Conservation (phyloP, 176 grass and related monocot species). For the Olyra latifolia region DNA sequence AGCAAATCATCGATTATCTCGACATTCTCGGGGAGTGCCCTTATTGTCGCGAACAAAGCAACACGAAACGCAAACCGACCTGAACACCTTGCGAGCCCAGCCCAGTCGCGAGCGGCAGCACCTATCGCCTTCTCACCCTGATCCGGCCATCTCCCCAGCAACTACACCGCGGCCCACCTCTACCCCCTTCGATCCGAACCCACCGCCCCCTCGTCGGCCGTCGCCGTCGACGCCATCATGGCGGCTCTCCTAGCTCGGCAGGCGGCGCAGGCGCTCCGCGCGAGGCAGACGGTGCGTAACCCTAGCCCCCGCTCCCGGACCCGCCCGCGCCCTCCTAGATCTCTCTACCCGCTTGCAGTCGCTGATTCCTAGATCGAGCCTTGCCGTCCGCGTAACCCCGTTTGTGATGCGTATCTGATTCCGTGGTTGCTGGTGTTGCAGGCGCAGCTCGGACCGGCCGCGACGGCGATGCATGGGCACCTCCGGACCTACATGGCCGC, state of each 20-base stretch:
- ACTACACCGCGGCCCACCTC: slow-evolving; percentile 16
- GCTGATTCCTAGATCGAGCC: slow-evolving; percentile 16
- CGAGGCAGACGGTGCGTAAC: slow-evolving; percentile 54
- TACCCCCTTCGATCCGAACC: not conserved
- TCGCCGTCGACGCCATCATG: slow-evolving; percentile 49
- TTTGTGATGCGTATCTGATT: slow-evolving; percentile 5
- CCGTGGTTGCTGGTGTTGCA: slow-evolving; percentile 16
- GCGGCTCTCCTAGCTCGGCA: slow-evolving; percentile 74
- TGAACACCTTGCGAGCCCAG: not conserved
- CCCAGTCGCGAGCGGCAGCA: not conserved
- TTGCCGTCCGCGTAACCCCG: not conserved
- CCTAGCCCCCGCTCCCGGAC: not conserved
- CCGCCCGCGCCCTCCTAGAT: slow-evolving; percentile 24
- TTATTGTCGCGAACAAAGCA: too few species aligned
- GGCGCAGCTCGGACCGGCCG: slow-evolving; percentile 56
- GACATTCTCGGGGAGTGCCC: too few species aligned
- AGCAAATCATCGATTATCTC: too few species aligned
- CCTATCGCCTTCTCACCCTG: slow-evolving; percentile 11
- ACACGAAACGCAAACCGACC: too few species aligned
- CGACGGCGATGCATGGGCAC: slow-evolving; percentile 67
- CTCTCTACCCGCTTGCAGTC: not conserved
- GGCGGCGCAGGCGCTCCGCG: slow-evolving; percentile 68
- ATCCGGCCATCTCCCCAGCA: slow-evolving; percentile 17
- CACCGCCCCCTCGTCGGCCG: slow-evolving; percentile 20
- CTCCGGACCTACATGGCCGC: slow-evolving; percentile 61